Base-by-base conservation (phyloP, 345 rosid genomes). In the Populus nigra region DNA sequence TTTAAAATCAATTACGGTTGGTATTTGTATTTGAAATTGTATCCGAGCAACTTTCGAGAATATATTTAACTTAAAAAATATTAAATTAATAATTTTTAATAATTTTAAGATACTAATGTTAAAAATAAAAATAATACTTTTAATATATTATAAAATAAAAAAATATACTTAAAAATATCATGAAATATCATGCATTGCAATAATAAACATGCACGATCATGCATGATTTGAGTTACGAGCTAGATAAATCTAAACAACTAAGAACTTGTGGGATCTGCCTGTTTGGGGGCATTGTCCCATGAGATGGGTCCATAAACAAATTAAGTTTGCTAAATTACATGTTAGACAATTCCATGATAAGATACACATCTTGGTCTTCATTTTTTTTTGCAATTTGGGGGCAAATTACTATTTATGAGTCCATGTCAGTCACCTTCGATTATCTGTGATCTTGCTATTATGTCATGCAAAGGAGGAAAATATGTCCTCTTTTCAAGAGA, bases 351-450 rank as follows among this genome's bases (percentile, higher is more conserved):
- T 65, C 50, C 50, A 45, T 74, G 81, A 74, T 78, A 74, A 66
- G 49, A 66, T 67, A 22, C 71, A 66, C 13, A 41, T 41, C 9
- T 79, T 71, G 57, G 49, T 74, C 68, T 72, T 45, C 1, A 33
- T 47, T 67, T 55, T 47, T 45, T 47, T 8, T 13, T 47, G 50
- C 50, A 15, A 13, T 47, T 15, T 47, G 43, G 50, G 25, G 74
- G 74, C 78, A 77, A 47, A 66, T 63, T 16, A 71, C 79, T 83
- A 65, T 84, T 77, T 77, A 61, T 0, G 50, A 57, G 77, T 77
- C 80, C 49, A 67, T 23, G 29, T 83, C 67, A 72, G 67, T 84
- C 84, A 22, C 63, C 0, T 36, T 76, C 72, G 41, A 25, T 38
- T 66, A 2, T 57, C 1, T 49, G 57, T 25, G 27, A 69, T 6